A percentile compares a stretch with the other conserved stretches of the same genome.
Conservation (phyloP, 2,329 filamentous ascomycete genomes). For the Fusarium sp. region DNA sequence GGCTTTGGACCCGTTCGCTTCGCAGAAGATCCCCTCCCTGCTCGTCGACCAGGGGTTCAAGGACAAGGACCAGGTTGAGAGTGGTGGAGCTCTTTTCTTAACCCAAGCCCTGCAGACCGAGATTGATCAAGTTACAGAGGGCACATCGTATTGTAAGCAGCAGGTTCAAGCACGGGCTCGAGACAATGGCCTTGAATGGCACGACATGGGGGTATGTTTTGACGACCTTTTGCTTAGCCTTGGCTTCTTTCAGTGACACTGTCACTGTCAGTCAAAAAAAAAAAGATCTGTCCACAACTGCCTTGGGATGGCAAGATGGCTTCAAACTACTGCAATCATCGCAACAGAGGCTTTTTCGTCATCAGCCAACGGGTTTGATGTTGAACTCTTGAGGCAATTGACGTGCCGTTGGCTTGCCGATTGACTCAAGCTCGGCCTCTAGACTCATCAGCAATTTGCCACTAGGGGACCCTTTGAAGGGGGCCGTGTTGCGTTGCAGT, state of each 20-base stretch:
- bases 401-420: background rate
- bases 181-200: constrained; percentile 1
- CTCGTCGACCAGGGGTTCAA: constrained; percentile 8
- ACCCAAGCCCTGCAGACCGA: constrained; percentile 31
- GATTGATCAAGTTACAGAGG: constrained; percentile 32
- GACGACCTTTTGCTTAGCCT: constrained; percentile 1
- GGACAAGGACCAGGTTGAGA: constrained; percentile 14
- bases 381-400: background rate
- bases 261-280: background rate
- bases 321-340: background rate
- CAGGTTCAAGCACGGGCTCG: constrained; percentile 8
- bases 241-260: background rate
- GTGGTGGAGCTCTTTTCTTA: background rate
- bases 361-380: constrained; percentile 6
- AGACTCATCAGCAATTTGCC: constrained; percentile 24
- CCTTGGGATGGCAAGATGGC: constrained; percentile 9
- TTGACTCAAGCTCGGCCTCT: constrained; percentile 2
- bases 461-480: constrained; percentile 7
- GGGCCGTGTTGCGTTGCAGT: constrained; percentile 17
- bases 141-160: constrained; percentile 7
- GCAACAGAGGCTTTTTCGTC: background rate
- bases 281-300: background rate
- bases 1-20: constrained; percentile 29
- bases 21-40: constrained; percentile 14
- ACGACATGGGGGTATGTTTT: constrained; percentile 6